Conservation (phyloP, 495 filamentous ascomycete genomes). For the Thermothielavioides terrestris region DNA sequence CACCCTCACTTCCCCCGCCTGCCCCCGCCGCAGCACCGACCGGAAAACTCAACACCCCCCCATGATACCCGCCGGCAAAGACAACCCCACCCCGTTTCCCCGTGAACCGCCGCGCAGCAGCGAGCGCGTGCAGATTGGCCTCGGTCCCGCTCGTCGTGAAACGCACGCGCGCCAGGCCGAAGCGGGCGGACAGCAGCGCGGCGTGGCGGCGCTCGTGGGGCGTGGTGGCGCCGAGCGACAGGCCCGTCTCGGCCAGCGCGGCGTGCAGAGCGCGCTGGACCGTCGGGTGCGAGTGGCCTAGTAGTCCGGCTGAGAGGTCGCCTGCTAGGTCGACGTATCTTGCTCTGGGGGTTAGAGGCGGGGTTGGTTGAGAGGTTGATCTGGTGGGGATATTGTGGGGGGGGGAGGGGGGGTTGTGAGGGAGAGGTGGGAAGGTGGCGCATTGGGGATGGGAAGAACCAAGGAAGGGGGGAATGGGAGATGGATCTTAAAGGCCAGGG, state of each 20-base stretch:
- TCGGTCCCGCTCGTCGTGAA: conserved; percentile 49
- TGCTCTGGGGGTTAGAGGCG: background rate
- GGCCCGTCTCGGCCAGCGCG: conserved; percentile 29
- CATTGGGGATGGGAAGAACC: background rate
- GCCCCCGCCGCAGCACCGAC: conserved; percentile 7
- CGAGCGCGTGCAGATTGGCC: conserved; percentile 43
- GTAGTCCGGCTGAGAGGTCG: conserved; percentile 47
- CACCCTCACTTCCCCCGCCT: no score
- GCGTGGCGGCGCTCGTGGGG: conserved; percentile 35
- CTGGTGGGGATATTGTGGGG: no score
- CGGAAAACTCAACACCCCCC: conserved; percentile 38
- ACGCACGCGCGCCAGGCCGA: conserved; percentile 38
- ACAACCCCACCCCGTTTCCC: conserved; percentile 37
- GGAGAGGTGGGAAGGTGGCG: background rate
- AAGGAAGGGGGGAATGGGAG: background rate
- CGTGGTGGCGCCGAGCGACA: conserved; percentile 36
- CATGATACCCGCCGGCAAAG: conserved; percentile 48
- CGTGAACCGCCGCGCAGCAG: conserved; percentile 34
- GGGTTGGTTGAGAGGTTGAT: no score
- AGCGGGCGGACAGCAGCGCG: conserved; percentile 32
- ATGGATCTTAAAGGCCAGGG: background rate
- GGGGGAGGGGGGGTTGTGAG: no score
- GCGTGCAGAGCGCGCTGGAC: conserved; percentile 32
- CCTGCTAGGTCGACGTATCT: conserved; percentile 42
- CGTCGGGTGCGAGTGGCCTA: conserved; percentile 43